A percentile compares a stretch with the other conserved stretches of the same genome.
Conservation (phyloP, 129 eudicot genomes). For the Pulicaria dysenterica region DNA sequence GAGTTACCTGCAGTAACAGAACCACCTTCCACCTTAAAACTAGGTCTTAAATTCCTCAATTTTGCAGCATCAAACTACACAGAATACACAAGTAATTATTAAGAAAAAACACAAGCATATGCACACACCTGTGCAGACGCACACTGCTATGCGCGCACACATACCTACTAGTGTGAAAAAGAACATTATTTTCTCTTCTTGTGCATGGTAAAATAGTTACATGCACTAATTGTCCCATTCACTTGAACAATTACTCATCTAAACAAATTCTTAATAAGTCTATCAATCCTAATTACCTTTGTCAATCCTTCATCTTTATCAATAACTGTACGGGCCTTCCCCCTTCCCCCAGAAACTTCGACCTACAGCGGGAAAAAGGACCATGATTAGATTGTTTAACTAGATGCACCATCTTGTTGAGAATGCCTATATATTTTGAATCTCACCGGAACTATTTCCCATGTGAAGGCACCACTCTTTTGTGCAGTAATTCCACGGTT, state of each 20-base stretch:
- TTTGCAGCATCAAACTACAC: constrained; percentile 77
- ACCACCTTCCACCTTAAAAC: constrained; percentile 85
- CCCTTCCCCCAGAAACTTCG: constrained; percentile 60
- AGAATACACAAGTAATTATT: constrained; percentile 15
- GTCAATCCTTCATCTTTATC: constrained; percentile 70
- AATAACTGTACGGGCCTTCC: constrained; percentile 50
- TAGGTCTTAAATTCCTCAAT: constrained; percentile 72
- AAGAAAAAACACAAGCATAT: too few relatives aligned
- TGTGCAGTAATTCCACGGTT: constrained; percentile 82
- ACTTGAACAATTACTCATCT: background rate
- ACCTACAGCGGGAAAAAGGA: constrained; percentile 48
- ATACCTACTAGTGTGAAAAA: constrained; percentile 3
- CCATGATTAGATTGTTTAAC: constrained; percentile 6
- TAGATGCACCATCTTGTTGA: constrained; percentile 6
- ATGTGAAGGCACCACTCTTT: constrained; percentile 70
- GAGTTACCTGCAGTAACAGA: constrained; percentile 98
- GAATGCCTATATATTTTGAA: constrained; percentile 7
- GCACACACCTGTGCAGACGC: too few relatives aligned
- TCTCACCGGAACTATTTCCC: constrained; percentile 94
- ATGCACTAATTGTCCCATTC: background rate
- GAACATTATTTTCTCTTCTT: background rate
- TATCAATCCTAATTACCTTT: constrained; percentile 48
- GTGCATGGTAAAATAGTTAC: background rate
- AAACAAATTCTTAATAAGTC: background rate
- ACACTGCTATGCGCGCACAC: background rate